phyloP scores from a whole-genome alignment of 2,329 filamentous ascomycete genomes.

The Ascochyta viciae-villosae region DNA sequence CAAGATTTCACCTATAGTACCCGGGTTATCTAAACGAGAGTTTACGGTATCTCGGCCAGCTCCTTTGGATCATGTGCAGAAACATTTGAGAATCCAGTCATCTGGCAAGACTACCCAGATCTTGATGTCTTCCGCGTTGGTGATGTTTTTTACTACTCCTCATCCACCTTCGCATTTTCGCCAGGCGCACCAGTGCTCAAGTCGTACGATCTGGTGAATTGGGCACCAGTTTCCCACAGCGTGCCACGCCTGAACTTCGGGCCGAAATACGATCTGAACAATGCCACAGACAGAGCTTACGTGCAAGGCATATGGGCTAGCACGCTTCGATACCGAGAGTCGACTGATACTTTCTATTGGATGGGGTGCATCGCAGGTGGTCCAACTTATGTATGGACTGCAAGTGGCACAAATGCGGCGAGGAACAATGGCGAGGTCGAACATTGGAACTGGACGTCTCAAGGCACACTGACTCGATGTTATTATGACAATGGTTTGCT shows the following conservation, averaged over 20 bases:
- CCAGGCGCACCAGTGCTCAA: constrained; percentile 64
- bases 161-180: constrained; percentile 64
- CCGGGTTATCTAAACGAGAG: no score
- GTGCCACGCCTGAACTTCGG: constrained; percentile 49
- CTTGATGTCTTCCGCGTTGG: constrained; percentile 61
- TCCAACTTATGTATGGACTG: constrained; percentile 63
- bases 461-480: constrained; percentile 52
- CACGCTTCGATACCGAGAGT: constrained; percentile 60
- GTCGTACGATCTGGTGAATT: constrained; percentile 63
- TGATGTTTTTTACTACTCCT: constrained; percentile 62
- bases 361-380: constrained; percentile 62
- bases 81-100: constrained; percentile 59
- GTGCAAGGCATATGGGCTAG: constrained; percentile 65
- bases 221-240: constrained; percentile 52
- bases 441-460: constrained; percentile 51
- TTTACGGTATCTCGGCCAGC: neutral
- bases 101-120: constrained; percentile 64
- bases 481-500: constrained; percentile 66
- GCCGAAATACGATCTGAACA: constrained; percentile 57
- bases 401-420: constrained; percentile 51
- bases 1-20: no score
- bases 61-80: constrained; percentile 13
- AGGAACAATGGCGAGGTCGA: constrained; percentile 40
- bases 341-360: constrained; percentile 63
- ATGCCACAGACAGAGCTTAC: constrained; percentile 54